Percentiles rank a stretch among this genome's conserved stretches.
Conservation (phyloP, 2,329 filamentous ascomycete genomes). For the Neopestalotiopsis clavispora region DNA sequence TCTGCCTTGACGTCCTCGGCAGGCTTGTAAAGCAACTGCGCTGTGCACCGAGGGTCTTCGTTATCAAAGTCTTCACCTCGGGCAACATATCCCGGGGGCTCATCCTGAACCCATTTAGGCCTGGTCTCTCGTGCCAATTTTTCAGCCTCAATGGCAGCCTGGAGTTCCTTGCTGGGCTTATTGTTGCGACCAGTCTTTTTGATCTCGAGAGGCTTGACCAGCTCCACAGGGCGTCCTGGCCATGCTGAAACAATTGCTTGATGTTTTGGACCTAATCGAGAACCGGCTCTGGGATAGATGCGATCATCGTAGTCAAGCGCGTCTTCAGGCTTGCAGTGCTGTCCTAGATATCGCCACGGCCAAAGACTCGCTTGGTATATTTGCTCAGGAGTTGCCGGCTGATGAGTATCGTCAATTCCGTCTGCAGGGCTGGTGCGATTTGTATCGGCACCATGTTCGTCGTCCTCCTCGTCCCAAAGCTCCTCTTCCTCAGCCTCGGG, state of each 20-base stretch:
- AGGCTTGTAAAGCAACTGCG: slow-evolving; percentile 80
- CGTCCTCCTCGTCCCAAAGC: slow-evolving; percentile 72
- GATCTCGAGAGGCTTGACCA: slow-evolving; percentile 85
- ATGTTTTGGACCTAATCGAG: slow-evolving; percentile 86
- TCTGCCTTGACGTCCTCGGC: slow-evolving; percentile 56
- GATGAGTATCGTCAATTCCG: slow-evolving; percentile 59
- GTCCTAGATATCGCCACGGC: slow-evolving; percentile 94
- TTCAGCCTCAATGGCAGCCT: slow-evolving; percentile 81
- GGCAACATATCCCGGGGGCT: slow-evolving; percentile 82
- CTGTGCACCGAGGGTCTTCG: slow-evolving; percentile 76
- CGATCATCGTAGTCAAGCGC: slow-evolving; percentile 96
- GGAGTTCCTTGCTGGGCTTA: slow-evolving; percentile 79
- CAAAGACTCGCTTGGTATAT: slow-evolving; percentile 92
- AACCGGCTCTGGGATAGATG: slow-evolving; percentile 95
- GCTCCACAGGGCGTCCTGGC: slow-evolving; percentile 86
- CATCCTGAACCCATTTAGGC: slow-evolving; percentile 93
- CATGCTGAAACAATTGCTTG: slow-evolving; percentile 86
- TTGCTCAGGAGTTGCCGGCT: slow-evolving; percentile 78
- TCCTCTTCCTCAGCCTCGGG: slow-evolving; percentile 71
- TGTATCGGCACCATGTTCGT: slow-evolving; percentile 63
- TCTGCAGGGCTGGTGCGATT: slow-evolving; percentile 68
- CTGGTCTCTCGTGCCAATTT: slow-evolving; percentile 79
- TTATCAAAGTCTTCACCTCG: slow-evolving; percentile 79
- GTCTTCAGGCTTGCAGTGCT: slow-evolving; percentile 94
- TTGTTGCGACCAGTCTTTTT: slow-evolving; percentile 84